These are phyloP conservation scores for Lepiota brunneoincarnata DNA, from an alignment of 768 basidiomycete genomes.

Conservation along the genomic window DNA sequence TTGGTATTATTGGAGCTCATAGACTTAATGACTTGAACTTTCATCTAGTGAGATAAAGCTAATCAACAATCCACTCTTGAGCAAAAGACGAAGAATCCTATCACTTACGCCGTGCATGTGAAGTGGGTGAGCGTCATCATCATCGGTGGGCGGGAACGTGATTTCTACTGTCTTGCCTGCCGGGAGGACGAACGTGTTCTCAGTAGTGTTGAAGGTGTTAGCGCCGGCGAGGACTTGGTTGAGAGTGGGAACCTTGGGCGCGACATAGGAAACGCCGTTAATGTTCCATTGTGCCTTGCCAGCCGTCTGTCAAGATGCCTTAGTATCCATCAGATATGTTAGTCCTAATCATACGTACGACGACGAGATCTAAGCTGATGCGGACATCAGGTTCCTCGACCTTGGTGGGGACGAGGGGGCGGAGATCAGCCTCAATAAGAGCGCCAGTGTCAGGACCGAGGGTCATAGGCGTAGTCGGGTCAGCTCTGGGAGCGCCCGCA, in stretches of 20 bases:
- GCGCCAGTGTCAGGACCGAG: constrained; percentile 19
- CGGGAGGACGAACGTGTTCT: constrained; percentile 26
- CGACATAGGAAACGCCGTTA: constrained; percentile 27
- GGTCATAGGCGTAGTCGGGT: constrained; percentile 28
- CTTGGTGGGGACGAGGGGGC: constrained; percentile 24
- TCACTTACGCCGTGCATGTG: constrained; percentile 16
- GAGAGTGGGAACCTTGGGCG: constrained; percentile 23
- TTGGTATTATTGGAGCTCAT: constrained; percentile 30
- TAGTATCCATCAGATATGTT: constrained; percentile 12
- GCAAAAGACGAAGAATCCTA: no score
- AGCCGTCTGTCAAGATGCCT: constrained; percentile 9
- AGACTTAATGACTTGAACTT: constrained; percentile 23
- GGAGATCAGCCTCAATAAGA: constrained; percentile 35
- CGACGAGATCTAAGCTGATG: constrained; percentile 29
- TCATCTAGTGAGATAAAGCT: not conserved
- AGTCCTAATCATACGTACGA: constrained; percentile 14
- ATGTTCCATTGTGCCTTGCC: constrained; percentile 26
- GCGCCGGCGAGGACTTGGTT: constrained; percentile 25
- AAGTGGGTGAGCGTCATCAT: constrained; percentile 17
- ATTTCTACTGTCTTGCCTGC: constrained; percentile 24
- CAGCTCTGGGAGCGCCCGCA: constrained; percentile 28
- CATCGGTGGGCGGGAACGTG: constrained; percentile 21
- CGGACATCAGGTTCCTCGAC: constrained; percentile 16
- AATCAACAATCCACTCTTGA: not conserved
- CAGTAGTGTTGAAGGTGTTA: constrained; percentile 23